These are phyloP conservation scores for Apiotrichum veenhuisii DNA, from an alignment of 1,284 basidiomycete species.

Conservation along the genomic window DNA sequence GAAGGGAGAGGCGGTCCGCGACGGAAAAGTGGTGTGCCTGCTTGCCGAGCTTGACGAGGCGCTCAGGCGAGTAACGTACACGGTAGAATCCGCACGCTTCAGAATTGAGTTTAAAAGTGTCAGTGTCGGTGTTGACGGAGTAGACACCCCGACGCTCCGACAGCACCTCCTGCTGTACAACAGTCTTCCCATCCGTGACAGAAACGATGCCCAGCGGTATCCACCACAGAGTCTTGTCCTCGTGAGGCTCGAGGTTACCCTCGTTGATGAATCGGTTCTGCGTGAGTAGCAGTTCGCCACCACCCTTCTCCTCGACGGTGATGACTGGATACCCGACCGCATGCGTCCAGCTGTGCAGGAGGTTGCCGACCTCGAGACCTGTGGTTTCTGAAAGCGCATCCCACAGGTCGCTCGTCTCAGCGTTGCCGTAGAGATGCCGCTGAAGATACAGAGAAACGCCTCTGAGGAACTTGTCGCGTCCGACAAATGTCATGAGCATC, in stretches of 20 bases:
- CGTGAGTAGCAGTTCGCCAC: slow-evolving; percentile 63
- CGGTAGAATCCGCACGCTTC: slow-evolving; percentile 83
- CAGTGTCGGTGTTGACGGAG: slow-evolving; percentile 65
- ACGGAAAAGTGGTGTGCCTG: slow-evolving; percentile 76
- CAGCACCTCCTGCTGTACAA: slow-evolving; percentile 66
- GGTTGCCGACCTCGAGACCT: slow-evolving; percentile 66
- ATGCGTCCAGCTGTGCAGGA: slow-evolving; percentile 90
- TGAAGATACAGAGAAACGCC: slow-evolving; percentile 89
- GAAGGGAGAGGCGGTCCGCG: slow-evolving; percentile 78
- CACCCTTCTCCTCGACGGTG: slow-evolving; percentile 70
- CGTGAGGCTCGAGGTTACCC: slow-evolving; percentile 68
- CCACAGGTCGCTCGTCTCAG: slow-evolving; percentile 84
- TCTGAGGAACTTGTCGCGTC: slow-evolving; percentile 79
- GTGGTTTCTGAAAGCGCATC: slow-evolving; percentile 77
- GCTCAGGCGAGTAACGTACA: slow-evolving; percentile 77
- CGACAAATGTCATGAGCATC: slow-evolving; percentile 85
- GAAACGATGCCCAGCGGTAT: slow-evolving; percentile 75
- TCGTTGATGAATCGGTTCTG: slow-evolving; percentile 91
- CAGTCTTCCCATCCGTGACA: slow-evolving; percentile 57
- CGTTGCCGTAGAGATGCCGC: slow-evolving; percentile 75
- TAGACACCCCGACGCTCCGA: slow-evolving; percentile 65
- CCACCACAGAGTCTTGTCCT: slow-evolving; percentile 85
- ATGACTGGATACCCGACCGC: slow-evolving; percentile 86
- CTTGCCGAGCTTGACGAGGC: slow-evolving; percentile 71
- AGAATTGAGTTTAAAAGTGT: slow-evolving; percentile 79